These are phyloP conservation scores for Blastobotrys apis DNA, from an alignment of 1,139 yeast genomes.

Conservation along the genomic window DNA sequence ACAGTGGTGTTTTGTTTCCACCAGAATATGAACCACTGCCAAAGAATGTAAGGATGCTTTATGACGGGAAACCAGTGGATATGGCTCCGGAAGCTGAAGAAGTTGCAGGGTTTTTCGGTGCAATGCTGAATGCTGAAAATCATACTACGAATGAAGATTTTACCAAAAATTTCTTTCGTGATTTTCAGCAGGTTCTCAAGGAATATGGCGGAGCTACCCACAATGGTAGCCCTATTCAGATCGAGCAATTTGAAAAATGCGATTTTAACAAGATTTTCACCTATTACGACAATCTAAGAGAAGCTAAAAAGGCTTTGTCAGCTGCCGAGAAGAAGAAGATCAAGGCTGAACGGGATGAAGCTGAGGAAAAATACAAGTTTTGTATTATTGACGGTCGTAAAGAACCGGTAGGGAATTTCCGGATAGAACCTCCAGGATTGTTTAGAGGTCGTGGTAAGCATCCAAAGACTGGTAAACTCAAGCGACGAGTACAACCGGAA, in stretches of 20 bases:
- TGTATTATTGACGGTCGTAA: slow-evolving; percentile 82
- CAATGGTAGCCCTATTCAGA: slow-evolving; percentile 41
- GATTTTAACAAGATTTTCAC: slow-evolving; percentile 75
- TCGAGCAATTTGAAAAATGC: slow-evolving; percentile 61
- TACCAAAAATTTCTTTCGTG: slow-evolving; percentile 80
- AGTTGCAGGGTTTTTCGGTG: slow-evolving; percentile 93
- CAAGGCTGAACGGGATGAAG: slow-evolving; percentile 65
- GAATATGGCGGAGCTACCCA: slow-evolving; percentile 59
- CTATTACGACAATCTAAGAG: slow-evolving; percentile 65
- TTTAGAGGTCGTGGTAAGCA: slow-evolving; percentile 97
- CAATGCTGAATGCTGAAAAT: slow-evolving; percentile 72
- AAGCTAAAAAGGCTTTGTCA: slow-evolving; percentile 64
- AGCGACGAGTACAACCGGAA: slow-evolving; percentile 73
- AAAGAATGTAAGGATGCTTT: slow-evolving; percentile 65
- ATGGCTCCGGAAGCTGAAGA: slow-evolving; percentile 86
- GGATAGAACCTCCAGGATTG: slow-evolving; percentile 93
- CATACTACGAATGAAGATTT: slow-evolving; percentile 85
- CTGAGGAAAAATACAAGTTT: slow-evolving; percentile 77
- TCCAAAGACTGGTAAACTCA: slow-evolving; percentile 86
- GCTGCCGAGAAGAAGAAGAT: slow-evolving; percentile 68
- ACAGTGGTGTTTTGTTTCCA: slow-evolving; percentile 89
- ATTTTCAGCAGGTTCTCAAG: slow-evolving; percentile 63
- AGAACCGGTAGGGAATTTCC: slow-evolving; percentile 89
- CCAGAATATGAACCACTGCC: slow-evolving; percentile 90
- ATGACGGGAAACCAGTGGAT: slow-evolving; percentile 68